A percentile compares a stretch with the other conserved stretches of the same genome.
These are phyloP conservation scores for Kodamaea kakaduensis DNA, from an alignment of 805 yeast genomes.

Conservation along the genomic window DNA sequence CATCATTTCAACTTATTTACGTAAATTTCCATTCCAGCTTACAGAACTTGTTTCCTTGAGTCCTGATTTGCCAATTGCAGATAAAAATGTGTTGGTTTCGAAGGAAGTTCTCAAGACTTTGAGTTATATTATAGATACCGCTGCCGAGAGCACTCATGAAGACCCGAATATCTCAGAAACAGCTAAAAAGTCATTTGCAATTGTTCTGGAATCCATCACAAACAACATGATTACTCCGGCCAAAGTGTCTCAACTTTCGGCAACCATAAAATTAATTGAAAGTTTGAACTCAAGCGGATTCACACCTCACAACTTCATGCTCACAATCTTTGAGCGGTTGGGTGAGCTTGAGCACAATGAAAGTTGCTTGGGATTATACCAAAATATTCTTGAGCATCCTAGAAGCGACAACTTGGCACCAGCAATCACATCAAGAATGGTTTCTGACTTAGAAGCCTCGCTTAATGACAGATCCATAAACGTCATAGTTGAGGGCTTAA, in stretches of 20 bases:
- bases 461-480: slow-evolving; percentile 24
- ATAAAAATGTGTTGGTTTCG: slow-evolving; percentile 48
- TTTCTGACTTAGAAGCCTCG: slow-evolving; percentile 20
- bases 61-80: slow-evolving; percentile 29
- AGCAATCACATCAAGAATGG: slow-evolving; percentile 18
- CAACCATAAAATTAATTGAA: slow-evolving; percentile 26
- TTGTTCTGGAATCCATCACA: slow-evolving; percentile 7
- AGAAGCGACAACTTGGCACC: slow-evolving; percentile 14
- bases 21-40: slow-evolving; percentile 33
- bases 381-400: slow-evolving; percentile 19
- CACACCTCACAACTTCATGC: slow-evolving; percentile 11
- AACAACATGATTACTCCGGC: slow-evolving; percentile 19
- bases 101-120: slow-evolving; percentile 46
- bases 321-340: slow-evolving; percentile 16
- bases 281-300: slow-evolving; percentile 16
- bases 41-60: slow-evolving; percentile 27
- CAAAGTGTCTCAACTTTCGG: slow-evolving; percentile 20
- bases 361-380: slow-evolving; percentile 20
- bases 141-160: slow-evolving; percentile 12
- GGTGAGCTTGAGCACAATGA: slow-evolving; percentile 18
- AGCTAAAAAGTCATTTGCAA: slow-evolving; percentile 23
- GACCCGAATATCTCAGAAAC: too few species aligned
- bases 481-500: slow-evolving; percentile 27
- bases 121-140: slow-evolving; percentile 33
- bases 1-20: slow-evolving; percentile 37